Evolutionary conservation across 2,329 filamentous ascomycete species (phyloP).

Genomic region (Alternaria postmessia): DNA sequence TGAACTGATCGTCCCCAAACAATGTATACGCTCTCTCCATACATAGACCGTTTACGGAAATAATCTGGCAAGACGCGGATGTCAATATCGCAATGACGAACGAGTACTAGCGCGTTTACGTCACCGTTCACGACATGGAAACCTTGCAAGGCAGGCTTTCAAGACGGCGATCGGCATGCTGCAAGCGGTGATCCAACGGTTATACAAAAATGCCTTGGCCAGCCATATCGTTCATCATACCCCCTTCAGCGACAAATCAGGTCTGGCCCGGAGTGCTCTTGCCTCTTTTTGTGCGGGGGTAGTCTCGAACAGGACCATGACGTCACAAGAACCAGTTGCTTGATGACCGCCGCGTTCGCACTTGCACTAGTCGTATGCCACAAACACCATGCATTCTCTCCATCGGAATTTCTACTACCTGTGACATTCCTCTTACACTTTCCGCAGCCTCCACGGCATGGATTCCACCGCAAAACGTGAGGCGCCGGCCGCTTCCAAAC

Average conservation of each 20-base stretch:
- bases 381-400: conserved; percentile 8
- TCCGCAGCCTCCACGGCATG: conserved; percentile 14
- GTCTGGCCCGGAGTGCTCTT: neutral
- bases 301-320: conserved; percentile 13
- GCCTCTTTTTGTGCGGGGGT: conserved; percentile 13
- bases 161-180: neutral
- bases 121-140: conserved; percentile 7
- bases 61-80: neutral
- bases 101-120: conserved; percentile 5
- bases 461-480: conserved; percentile 15
- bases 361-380: conserved; percentile 8
- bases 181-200: neutral
- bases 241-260: neutral
- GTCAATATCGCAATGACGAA: neutral
- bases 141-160: conserved; percentile 3
- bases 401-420: neutral
- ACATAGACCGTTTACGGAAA: neutral
- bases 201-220: conserved; percentile 1
- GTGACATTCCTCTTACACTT: neutral
- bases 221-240: neutral
- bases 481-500: conserved; percentile 15
- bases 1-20: neutral
- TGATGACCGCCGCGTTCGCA: conserved; percentile 13
- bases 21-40: neutral
- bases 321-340: conserved; percentile 20